Evolutionary conservation across 2,329 filamentous ascomycete species (phyloP), one percentile per base, ranked within the genome.

Genomic region (Penicillium corylophilum): DNA sequence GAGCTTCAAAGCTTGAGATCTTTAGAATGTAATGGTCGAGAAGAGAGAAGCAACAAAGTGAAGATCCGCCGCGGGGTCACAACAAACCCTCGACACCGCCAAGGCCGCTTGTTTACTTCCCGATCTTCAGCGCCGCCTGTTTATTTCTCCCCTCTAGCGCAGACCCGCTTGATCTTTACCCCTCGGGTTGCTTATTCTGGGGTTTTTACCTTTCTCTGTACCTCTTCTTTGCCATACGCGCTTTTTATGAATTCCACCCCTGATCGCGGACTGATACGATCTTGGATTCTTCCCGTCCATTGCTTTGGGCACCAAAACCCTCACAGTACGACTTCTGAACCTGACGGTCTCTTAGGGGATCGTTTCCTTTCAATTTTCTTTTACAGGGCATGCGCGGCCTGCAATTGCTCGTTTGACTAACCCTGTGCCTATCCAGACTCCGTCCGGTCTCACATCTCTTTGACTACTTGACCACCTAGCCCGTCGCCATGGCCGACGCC

Each of bases 401-500:
- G 28, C 15, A 13, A 20, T 39, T 12, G n/a, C 26, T 26, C 35
- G 39, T 15, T 38, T 15, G 33, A 29, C 57, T 57, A 41, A 59
- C 36, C 23, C 22, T 31, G 26, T 15, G 16, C 16, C 23, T 46
- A 24, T 20, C 15, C 28, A 51, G 48, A 36, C 29, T 29, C 29
- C 29, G 38, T 29, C 44, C 35, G 38, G 16, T 42, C 36, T 40
- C 42, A 39, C 13, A 26, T 38, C 28, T 44, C 33, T 42, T 38
- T n/a, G 20, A 16, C 22, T 26, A 26, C 23, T 49, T 51, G 15
- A 48, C 35, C 28, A 44, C 20, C 35, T 48, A 58, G 45, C 44
- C 50, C 49, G 36, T 61, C 56, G 69, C 39, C 26, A 75, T 76
- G 74, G 71, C 72, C 50, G 74, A 75, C 13, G 69, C 55, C 57